phyloP scores from a whole-genome alignment of 306 rosid species.

The Lathyrus oleraceus region DNA sequence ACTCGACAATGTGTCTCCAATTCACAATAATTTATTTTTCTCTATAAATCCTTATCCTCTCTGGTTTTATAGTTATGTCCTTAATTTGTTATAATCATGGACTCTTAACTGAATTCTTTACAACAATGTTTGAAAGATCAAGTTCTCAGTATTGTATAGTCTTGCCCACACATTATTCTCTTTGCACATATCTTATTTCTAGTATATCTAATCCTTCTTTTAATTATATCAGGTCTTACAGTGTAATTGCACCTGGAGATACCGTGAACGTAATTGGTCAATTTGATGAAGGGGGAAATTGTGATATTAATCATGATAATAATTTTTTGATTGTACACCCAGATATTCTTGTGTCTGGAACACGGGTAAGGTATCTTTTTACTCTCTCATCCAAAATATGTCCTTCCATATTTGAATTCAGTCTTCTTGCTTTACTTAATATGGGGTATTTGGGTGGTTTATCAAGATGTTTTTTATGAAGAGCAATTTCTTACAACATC shows the following conservation, averaged over 20 bases:
- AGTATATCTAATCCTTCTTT: constrained; percentile 29
- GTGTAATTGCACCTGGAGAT: constrained; percentile 87
- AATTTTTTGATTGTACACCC: constrained; percentile 86
- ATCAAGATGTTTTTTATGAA: constrained; percentile 16
- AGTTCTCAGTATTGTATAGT: constrained; percentile 28
- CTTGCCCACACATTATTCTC: constrained; percentile 17
- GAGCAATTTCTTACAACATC: constrained; percentile 6
- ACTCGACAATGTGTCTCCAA: not conserved
- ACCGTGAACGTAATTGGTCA: constrained; percentile 80
- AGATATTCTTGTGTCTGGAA: constrained; percentile 75
- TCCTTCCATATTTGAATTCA: constrained; percentile 17
- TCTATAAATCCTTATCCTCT: not conserved
- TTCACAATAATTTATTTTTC: constrained; percentile 12
- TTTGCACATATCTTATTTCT: constrained; percentile 29
- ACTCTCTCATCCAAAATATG: constrained; percentile 13
- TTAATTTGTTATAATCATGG: constrained; percentile 1
- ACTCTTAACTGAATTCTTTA: constrained; percentile 6
- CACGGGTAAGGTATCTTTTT: constrained; percentile 73
- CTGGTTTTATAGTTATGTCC: constrained; percentile 20
- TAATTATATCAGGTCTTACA: constrained; percentile 59
- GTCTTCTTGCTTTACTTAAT: constrained; percentile 26
- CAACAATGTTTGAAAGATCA: constrained; percentile 8
- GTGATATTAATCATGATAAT: constrained; percentile 61
- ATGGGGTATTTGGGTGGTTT: constrained; percentile 16
- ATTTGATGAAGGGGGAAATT: constrained; percentile 69